Evolutionary conservation across 768 basidiomycete genomes (phyloP).

Genomic region (Pisolithus sp.): DNA sequence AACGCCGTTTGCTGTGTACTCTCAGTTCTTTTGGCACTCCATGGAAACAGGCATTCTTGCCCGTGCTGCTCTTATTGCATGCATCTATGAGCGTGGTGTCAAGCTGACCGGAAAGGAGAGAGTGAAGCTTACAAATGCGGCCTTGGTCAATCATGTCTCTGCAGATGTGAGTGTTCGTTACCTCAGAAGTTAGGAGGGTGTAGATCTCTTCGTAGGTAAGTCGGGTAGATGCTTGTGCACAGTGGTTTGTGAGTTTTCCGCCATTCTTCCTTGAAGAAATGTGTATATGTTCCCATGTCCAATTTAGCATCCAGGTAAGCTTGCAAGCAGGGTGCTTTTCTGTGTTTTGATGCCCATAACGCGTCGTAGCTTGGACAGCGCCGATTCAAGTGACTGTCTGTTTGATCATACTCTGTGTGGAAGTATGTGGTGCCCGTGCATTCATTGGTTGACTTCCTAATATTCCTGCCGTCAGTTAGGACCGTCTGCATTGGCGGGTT

Average conservation of each 20-base stretch:
- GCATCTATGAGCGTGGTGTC: constrained; percentile 66
- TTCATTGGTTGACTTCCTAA: background rate
- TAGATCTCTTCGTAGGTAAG: constrained; percentile 34
- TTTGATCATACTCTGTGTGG: constrained; percentile 50
- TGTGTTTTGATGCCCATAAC: background rate
- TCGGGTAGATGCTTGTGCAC: constrained; percentile 53
- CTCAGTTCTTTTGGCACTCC: constrained; percentile 63
- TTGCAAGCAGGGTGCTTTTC: background rate
- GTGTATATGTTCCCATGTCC: background rate
- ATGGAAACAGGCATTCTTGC: constrained; percentile 62
- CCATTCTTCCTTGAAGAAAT: background rate
- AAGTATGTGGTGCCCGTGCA: constrained; percentile 31
- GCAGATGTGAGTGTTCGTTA: constrained; percentile 47
- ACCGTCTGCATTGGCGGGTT: constrained; percentile 64
- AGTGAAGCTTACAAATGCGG: constrained; percentile 53
- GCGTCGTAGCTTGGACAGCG: constrained; percentile 51
- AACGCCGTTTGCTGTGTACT: background rate
- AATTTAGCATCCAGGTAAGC: constrained; percentile 37
- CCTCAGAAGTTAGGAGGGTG: background rate
- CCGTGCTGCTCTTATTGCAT: constrained; percentile 59
- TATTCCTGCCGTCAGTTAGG: constrained; percentile 41
- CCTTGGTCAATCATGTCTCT: constrained; percentile 54
- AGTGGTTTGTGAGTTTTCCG: constrained; percentile 58
- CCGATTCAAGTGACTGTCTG: constrained; percentile 60
- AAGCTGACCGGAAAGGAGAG: constrained; percentile 61